Conservation (phyloP, 768 basidiomycete species). For the Ramaria rubella region DNA sequence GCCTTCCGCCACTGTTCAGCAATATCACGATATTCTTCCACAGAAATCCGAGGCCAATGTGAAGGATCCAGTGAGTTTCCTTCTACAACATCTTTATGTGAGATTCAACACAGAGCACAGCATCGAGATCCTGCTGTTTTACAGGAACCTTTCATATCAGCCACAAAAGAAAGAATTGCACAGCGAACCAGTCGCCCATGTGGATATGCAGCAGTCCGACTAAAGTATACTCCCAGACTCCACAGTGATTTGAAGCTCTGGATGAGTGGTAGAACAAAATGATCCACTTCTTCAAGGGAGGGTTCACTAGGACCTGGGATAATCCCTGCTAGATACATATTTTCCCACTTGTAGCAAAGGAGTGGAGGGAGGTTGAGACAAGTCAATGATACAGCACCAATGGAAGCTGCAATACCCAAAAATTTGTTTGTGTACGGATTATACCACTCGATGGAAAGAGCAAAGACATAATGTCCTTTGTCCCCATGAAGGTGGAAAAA, state of each 20-base stretch:
- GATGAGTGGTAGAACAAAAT: slow-evolving; percentile 33
- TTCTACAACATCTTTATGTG: neutral
- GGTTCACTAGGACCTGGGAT: slow-evolving; percentile 38
- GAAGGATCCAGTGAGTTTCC: neutral
- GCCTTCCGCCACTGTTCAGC: neutral
- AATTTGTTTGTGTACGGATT: neutral
- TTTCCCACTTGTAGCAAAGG: slow-evolving; percentile 19
- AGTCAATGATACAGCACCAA: neutral
- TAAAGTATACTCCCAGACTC: slow-evolving; percentile 24
- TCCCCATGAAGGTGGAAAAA: too few relatives aligned
- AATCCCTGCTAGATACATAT: too few relatives aligned
- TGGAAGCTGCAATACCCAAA: neutral
- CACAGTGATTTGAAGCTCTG: slow-evolving; percentile 32
- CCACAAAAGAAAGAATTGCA: slow-evolving; percentile 18
- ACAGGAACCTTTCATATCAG: neutral
- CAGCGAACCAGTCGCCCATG: slow-evolving; percentile 19
- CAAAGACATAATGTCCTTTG: neutral
- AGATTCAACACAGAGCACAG: neutral
- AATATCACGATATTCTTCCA: neutral
- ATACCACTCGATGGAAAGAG: neutral
- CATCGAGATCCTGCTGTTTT: neutral
- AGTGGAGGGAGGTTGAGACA: neutral
- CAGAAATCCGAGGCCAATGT: neutral
- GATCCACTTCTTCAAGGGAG: slow-evolving; percentile 28
- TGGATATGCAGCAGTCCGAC: slow-evolving; percentile 13